Evolutionary conservation across 2,329 filamentous ascomycete genomes (phyloP).

Genomic region (Emmonsiellopsis sp.): DNA sequence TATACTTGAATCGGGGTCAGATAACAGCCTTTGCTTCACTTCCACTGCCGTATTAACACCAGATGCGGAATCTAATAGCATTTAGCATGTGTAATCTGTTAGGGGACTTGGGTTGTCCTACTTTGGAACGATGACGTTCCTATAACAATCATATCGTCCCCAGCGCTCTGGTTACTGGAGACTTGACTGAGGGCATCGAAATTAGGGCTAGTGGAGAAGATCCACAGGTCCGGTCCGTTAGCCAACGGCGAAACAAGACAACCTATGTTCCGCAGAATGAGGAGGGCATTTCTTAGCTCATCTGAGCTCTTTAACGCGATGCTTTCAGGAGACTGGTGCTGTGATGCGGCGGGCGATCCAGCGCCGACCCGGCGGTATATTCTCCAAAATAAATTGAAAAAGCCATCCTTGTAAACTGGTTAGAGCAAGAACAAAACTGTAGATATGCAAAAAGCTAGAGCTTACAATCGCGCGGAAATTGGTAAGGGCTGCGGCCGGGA

Average conservation of each 20-base stretch:
- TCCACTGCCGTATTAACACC: conserved; percentile 27
- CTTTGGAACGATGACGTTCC: conserved; percentile 4
- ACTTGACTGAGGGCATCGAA: conserved; percentile 27
- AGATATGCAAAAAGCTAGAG: conserved; percentile 5
- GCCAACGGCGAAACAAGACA: conserved; percentile 31
- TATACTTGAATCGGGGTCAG: conserved; percentile 20
- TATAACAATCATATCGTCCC: conserved; percentile 5
- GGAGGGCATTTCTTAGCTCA: conserved; percentile 30
- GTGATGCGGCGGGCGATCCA: conserved; percentile 21
- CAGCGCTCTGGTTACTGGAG: conserved; percentile 17
- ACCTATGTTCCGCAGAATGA: conserved; percentile 26
- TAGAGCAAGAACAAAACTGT: conserved; percentile 11
- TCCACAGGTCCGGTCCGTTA: conserved; percentile 30
- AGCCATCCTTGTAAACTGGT: conserved; percentile 29
- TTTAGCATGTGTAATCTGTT: conserved; percentile 4
- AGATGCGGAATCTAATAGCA: conserved; percentile 23
- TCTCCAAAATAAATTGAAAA: conserved; percentile 35
- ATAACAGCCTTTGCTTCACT: conserved; percentile 26
- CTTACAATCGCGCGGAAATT: conserved; percentile 35
- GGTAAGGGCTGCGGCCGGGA: conserved; percentile 33
- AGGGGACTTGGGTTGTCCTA: neutral
- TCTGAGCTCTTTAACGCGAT: conserved; percentile 1
- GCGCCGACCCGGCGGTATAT: conserved; percentile 11
- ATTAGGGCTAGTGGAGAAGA: conserved; percentile 30
- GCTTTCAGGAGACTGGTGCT: conserved; percentile 11